Evolutionary conservation across 768 basidiomycete genomes (phyloP).

Genomic region (Russula olivacea): DNA sequence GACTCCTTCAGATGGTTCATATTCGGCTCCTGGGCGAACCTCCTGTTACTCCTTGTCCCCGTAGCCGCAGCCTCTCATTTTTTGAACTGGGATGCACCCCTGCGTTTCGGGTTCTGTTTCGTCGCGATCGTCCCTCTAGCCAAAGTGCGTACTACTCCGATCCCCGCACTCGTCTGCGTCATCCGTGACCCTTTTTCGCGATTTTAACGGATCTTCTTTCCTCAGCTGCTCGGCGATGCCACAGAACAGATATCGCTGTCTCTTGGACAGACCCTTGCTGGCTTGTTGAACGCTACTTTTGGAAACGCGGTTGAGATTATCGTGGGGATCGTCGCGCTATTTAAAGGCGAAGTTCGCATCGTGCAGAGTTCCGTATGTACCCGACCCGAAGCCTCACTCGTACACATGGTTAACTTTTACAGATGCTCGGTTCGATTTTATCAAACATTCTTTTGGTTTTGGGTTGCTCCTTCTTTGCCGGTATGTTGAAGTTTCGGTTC

Average conservation of each 20-base stretch:
- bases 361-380: conserved; percentile 79
- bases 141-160: conserved; percentile 50
- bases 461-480: conserved; percentile 86
- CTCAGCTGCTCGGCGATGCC: conserved; percentile 68
- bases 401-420: conserved; percentile 8
- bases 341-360: conserved; percentile 69
- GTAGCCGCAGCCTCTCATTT: conserved; percentile 60
- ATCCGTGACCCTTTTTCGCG: background rate
- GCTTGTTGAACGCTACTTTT: conserved; percentile 79
- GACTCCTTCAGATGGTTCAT: conserved; percentile 55
- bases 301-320: conserved; percentile 87
- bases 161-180: too few relatives aligned
- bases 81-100: conserved; percentile 65
- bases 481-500: conserved; percentile 34
- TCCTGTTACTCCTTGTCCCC: conserved; percentile 77
- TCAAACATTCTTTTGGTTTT: conserved; percentile 88
- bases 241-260: conserved; percentile 76
- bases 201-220: background rate
- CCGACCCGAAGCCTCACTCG: background rate
- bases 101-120: conserved; percentile 73
- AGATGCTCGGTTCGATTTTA: conserved; percentile 88
- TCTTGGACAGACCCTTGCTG: conserved; percentile 80
- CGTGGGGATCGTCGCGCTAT: conserved; percentile 78
- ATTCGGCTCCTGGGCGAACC: conserved; percentile 63
- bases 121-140: conserved; percentile 84